phyloP scores from a whole-genome alignment of 129 eudicot species.

The Helianthus annuus region HanXRQr2.0-SUNRISE NC_035435.2:128283912-128284411 shows the following conservation, averaged over 20 bases:
- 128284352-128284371: background rate
- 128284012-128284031: conserved; percentile 53
- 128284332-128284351: background rate
- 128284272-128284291: conserved; percentile 6
- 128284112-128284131: conserved; percentile 11
- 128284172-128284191: background rate
- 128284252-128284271: background rate
- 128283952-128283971: conserved; percentile 30
- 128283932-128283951: conserved; percentile 22
- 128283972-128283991: conserved; percentile 27
- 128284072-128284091: conserved; percentile 8
- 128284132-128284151: background rate
- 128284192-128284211: background rate
- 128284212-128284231: background rate
- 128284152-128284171: background rate
- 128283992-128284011: conserved; percentile 27
- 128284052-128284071: conserved; percentile 26
- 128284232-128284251: background rate
- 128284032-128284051: conserved; percentile 40
- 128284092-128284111: conserved; percentile 17
- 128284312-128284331: background rate
- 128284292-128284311: background rate
- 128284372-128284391: background rate
- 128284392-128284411: background rate
- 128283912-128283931: background rate